Evolutionary conservation across 805 yeast species (phyloP).

Genomic region (Hyphopichia homilentoma): DNA sequence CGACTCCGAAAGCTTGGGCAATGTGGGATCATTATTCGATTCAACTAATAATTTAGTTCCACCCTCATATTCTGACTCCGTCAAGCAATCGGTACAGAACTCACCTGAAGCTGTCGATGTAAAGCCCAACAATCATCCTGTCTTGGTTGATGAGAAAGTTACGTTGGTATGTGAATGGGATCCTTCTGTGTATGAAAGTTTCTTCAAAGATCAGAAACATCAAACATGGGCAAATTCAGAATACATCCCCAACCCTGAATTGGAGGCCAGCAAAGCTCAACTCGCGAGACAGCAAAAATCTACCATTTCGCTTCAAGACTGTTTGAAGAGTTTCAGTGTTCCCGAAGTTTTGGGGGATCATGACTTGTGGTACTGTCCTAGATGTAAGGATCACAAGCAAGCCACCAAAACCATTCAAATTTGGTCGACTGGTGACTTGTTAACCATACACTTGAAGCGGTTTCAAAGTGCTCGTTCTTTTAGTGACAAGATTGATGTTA

Average conservation of each 20-base stretch:
- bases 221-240: constrained; percentile 57
- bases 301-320: constrained; percentile 55
- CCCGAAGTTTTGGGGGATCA: constrained; percentile 84
- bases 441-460: constrained; percentile 85
- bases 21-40: constrained; percentile 6
- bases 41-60: constrained; percentile 7
- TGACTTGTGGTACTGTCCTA: constrained; percentile 92
- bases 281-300: constrained; percentile 43
- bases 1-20: constrained; percentile 17
- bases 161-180: constrained; percentile 66
- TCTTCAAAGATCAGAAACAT: constrained; percentile 50
- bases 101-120: constrained; percentile 7
- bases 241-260: constrained; percentile 47
- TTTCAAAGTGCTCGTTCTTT: constrained; percentile 81
- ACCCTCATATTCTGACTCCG: constrained; percentile 15
- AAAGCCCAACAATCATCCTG: constrained; percentile 12
- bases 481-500: constrained; percentile 83
- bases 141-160: constrained; percentile 17
- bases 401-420: constrained; percentile 88
- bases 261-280: constrained; percentile 43
- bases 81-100: constrained; percentile 16
- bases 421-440: constrained; percentile 91
- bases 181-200: constrained; percentile 41
- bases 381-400: constrained; percentile 81
- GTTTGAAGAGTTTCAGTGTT: constrained; percentile 68